phyloP scores from a whole-genome alignment of 2,329 filamentous ascomycete genomes.

The Aspergillus sp. region DNA sequence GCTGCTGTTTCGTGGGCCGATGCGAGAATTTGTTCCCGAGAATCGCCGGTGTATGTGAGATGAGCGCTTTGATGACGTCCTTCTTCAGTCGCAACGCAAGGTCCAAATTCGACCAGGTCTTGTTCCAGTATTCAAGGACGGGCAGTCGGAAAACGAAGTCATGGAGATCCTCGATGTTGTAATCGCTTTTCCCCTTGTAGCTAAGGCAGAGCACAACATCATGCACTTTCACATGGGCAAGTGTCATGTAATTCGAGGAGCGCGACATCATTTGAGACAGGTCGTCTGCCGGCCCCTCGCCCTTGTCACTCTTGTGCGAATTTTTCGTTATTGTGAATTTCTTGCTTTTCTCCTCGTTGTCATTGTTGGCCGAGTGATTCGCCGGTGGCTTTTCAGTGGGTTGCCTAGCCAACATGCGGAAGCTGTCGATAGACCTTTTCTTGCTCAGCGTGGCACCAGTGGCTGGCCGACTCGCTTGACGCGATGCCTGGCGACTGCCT shows the following conservation, averaged over 20 bases:
- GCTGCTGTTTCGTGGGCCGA: conserved; percentile 69
- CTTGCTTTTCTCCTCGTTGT: conserved; percentile 39
- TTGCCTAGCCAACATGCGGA: conserved; percentile 27
- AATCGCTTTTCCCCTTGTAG: conserved; percentile 91
- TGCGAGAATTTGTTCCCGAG: conserved; percentile 96
- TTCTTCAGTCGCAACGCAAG: conserved; percentile 87
- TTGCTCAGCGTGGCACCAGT: conserved; percentile 25
- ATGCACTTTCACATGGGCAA: conserved; percentile 88
- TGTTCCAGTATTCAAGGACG: conserved; percentile 91
- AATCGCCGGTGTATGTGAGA: conserved; percentile 91
- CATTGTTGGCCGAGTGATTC: conserved; percentile 18
- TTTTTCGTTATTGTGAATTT: conserved; percentile 37
- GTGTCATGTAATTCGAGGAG: conserved; percentile 94
- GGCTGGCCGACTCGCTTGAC: conserved; percentile 20
- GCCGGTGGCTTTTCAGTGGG: conserved; percentile 29
- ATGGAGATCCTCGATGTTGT: conserved; percentile 93
- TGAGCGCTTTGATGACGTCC: conserved; percentile 84
- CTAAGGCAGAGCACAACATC: conserved; percentile 91
- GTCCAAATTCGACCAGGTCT: conserved; percentile 97
- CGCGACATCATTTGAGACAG: conserved; percentile 93
- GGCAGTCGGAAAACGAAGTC: conserved; percentile 96
- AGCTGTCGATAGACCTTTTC: conserved; percentile 35
- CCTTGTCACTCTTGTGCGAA: conserved; percentile 39
- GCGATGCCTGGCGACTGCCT: conserved; percentile 12
- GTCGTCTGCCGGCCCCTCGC: conserved; percentile 68